These are phyloP conservation scores for Syzygium aromaticum DNA, from an alignment of 345 rosid genomes.

Conservation along the genomic window DNA sequence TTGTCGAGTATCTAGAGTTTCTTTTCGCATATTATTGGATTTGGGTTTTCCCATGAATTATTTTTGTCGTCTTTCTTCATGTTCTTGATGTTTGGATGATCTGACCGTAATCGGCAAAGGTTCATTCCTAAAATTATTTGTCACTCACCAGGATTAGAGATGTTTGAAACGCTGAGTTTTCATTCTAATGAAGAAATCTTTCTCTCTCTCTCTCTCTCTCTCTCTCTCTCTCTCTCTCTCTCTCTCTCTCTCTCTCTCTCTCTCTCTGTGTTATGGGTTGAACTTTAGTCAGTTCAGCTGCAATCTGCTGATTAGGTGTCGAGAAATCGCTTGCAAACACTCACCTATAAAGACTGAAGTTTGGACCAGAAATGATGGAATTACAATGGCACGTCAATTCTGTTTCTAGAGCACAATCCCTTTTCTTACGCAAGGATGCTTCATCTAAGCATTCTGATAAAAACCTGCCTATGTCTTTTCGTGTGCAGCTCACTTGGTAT, in stretches of 20 bases:
- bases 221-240: not conserved
- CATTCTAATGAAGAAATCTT: not conserved
- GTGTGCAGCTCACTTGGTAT: conserved; percentile 66
- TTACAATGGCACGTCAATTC: not conserved
- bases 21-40: not conserved
- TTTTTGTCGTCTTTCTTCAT: not conserved
- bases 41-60: not conserved
- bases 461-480: not conserved
- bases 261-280: not conserved
- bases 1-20: not conserved
- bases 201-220: not conserved
- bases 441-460: not conserved
- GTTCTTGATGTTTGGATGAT: not conserved
- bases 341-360: not conserved
- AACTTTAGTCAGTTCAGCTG: not conserved
- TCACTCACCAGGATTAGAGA: not conserved
- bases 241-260: not conserved
- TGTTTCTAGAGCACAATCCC: not conserved
- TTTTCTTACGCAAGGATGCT: not conserved
- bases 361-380: not conserved
- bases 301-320: not conserved
- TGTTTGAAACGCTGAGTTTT: not conserved
- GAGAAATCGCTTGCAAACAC: not conserved
- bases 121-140: not conserved
- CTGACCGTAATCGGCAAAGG: not conserved